Evolutionary conservation across 768 basidiomycete species (phyloP), one percentile per base, ranked within the genome.

Genomic region (Chlorophyllum brunneum): DNA sequence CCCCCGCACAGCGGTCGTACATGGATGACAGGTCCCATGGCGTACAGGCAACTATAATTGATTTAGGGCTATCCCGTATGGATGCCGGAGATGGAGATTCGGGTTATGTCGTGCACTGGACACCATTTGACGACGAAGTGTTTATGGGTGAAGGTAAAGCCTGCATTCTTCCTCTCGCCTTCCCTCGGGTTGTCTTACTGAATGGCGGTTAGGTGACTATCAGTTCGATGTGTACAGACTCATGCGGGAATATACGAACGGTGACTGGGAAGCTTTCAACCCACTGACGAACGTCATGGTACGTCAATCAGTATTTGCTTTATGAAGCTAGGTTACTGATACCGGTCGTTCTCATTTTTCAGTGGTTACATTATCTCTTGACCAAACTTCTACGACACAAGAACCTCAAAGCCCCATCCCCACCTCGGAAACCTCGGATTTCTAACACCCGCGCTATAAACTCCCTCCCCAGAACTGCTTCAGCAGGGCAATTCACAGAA

Each of bases 191-290:
- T 48, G 16, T 20, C 26, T 36, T 18, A 31, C 15, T 13, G 7
- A 30, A 37, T 46, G 6, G 27, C 22, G 10, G 18, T 6, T 26
- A 89, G 88, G 92, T 8, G 91, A 93, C 65, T 89, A 91, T 61
- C 97, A 98, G 66, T 98, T 92, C 66, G 93, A 98, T 63, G 75
- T 98, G 3, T 99, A 99, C 62, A 82, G 95, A 37, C 80, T 86
- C 69, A 98, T 98, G 92, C 75, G 75, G 43, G 70, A 73, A 26
- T 70, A 82, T 56, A 82, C 80, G 40, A 69, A 75, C 4, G 72
- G 72, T 30, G 64, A 73, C 36, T 99, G 97, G 97, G 78, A 81
- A 58, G 76, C 67, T 8, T 97, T 84, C 64, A 76, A 82, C 51
- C 92, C 92, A 1, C 67, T 87, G 15, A 94, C 92, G 8, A 98